A percentile compares a stretch with the other conserved stretches of the same genome.
Conservation (phyloP, 1,284 basidiomycete species). For the Sanguinoderma infundibulare region DNA sequence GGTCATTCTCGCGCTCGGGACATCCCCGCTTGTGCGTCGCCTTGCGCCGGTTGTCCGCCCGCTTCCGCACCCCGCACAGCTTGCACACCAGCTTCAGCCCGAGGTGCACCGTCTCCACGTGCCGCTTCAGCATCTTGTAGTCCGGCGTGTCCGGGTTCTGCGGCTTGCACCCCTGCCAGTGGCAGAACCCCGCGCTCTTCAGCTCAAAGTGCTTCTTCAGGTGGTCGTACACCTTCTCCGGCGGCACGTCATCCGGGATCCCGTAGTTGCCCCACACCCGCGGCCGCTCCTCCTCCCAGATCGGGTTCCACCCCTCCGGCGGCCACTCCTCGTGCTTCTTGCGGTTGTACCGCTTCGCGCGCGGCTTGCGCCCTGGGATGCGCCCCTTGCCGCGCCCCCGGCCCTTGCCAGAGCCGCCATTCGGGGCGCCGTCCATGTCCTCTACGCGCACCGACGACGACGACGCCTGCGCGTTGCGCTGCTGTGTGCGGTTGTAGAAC, state of each 20-base stretch:
- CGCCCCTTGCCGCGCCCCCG: slow-evolving; percentile 8
- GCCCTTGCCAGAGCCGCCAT: not conserved
- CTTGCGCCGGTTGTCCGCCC: slow-evolving; percentile 14
- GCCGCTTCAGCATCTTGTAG: slow-evolving; percentile 21
- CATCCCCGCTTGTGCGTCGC: slow-evolving; percentile 14
- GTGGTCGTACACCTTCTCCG: slow-evolving; percentile 14
- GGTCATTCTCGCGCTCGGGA: slow-evolving; percentile 9
- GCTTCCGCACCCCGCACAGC: slow-evolving; percentile 13
- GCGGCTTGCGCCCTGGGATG: slow-evolving; percentile 9
- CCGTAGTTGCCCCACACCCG: slow-evolving; percentile 12
- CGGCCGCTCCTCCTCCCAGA: slow-evolving; percentile 20
- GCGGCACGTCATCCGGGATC: slow-evolving; percentile 15
- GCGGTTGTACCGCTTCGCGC: slow-evolving; percentile 19
- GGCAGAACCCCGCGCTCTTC: not conserved
- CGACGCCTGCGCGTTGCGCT: slow-evolving; percentile 10
- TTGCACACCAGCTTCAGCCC: slow-evolving; percentile 8
- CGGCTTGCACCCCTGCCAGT: slow-evolving; percentile 16
- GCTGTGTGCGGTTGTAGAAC: not conserved
- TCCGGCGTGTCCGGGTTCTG: slow-evolving; percentile 2
- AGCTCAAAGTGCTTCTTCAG: slow-evolving; percentile 9
- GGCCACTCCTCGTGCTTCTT: slow-evolving; percentile 15
- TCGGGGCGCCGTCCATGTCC: slow-evolving; percentile 4
- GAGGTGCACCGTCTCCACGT: slow-evolving; percentile 19
- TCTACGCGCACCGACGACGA: slow-evolving; percentile 11
- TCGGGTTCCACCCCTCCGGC: slow-evolving; percentile 12